These are phyloP conservation scores for Passiflora organensis DNA, from an alignment of 345 rosid species.

Conservation along the genomic window DNA sequence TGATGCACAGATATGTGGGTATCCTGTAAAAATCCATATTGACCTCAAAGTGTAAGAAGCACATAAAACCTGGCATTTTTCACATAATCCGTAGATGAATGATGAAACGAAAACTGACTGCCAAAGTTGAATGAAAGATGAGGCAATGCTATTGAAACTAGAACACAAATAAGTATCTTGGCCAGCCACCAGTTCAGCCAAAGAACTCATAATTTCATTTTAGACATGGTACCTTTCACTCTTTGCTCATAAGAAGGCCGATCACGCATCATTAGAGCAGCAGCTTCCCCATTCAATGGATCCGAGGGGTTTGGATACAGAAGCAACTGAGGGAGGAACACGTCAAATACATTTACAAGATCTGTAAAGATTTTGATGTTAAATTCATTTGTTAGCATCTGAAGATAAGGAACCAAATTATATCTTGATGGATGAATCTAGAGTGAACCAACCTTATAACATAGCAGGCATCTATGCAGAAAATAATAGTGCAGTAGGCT, in stretches of 20 bases:
- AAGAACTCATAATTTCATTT: conserved; percentile 1
- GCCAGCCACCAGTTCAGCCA: not conserved
- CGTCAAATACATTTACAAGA: conserved; percentile 92
- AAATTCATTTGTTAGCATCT: conserved; percentile 3
- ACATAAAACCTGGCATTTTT: too few relatives aligned
- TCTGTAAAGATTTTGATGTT: conserved; percentile 39
- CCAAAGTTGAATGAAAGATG: too few relatives aligned
- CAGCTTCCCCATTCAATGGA: conserved; percentile 97
- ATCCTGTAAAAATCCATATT: too few relatives aligned
- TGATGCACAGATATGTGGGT: too few relatives aligned
- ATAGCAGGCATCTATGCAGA: not conserved
- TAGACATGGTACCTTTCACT: conserved; percentile 62
- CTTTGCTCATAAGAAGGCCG: conserved; percentile 69
- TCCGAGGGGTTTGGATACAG: conserved; percentile 93
- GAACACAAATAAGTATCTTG: not conserved
- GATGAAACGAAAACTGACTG: too few relatives aligned
- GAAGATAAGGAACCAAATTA: not conserved
- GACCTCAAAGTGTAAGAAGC: too few relatives aligned
- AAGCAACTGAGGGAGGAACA: conserved; percentile 96
- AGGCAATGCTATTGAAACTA: not conserved
- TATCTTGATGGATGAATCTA: conserved; percentile 6
- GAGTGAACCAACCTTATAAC: not conserved
- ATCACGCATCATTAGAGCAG: conserved; percentile 93
- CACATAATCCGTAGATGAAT: too few relatives aligned
- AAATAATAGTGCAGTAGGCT: conserved; percentile 11